Conservation (phyloP, 2,329 filamentous ascomycete species). For the Aspergillus terreus region DNA sequence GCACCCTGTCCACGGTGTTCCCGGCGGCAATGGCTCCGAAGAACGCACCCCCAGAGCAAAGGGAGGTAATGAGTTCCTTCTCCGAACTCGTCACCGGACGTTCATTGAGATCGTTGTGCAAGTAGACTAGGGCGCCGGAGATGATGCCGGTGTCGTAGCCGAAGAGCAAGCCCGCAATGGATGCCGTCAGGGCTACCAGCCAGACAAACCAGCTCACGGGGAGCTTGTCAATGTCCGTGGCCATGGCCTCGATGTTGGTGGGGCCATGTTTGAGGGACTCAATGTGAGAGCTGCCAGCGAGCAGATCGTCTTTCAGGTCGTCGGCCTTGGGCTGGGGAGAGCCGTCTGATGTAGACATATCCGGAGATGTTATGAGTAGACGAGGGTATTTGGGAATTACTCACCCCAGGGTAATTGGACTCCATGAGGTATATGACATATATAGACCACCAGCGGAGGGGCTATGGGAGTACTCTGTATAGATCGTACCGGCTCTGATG, state of each 20-base stretch:
- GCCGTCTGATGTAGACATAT: neutral
- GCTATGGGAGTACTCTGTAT: too few relatives aligned
- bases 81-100: slow-evolving; percentile 39
- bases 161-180: slow-evolving; percentile 27
- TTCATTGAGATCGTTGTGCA: slow-evolving; percentile 35
- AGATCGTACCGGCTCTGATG: too few relatives aligned
- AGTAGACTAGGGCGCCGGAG: slow-evolving; percentile 41
- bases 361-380: neutral
- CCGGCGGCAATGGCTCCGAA: slow-evolving; percentile 41
- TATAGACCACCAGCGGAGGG: too few relatives aligned
- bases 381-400: too few relatives aligned
- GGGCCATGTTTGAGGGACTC: neutral
- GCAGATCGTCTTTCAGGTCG: neutral
- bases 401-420: too few relatives aligned
- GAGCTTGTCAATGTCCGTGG: slow-evolving; percentile 30
- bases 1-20: slow-evolving; percentile 33
- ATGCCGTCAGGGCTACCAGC: slow-evolving; percentile 36
- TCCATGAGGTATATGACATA: too few relatives aligned
- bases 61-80: slow-evolving; percentile 51
- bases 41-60: slow-evolving; percentile 49
- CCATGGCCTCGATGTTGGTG: neutral
- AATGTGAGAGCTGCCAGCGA: neutral
- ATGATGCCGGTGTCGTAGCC: slow-evolving; percentile 49
- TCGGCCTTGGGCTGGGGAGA: neutral
- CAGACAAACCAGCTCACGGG: slow-evolving; percentile 38